phyloP scores from a whole-genome alignment of 225 moss, liverwort and hornwort species.

The Straminergon stramineum region DNA sequence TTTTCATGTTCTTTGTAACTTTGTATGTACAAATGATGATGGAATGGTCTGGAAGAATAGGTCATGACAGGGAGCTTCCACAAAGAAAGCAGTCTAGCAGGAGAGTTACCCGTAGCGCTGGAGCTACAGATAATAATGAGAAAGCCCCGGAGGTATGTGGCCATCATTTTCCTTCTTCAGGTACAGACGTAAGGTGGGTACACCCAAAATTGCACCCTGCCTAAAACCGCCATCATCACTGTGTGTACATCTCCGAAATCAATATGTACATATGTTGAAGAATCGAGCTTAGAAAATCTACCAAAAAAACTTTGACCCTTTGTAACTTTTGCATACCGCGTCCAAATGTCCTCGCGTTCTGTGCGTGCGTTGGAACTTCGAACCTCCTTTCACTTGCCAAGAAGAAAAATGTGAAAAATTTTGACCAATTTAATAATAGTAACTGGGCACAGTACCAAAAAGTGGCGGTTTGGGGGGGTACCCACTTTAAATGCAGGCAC shows the following conservation, averaged over 20 bases:
- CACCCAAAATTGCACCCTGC: neutral
- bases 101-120: neutral
- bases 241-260: neutral
- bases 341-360: neutral
- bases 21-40: neutral
- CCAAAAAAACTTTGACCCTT: neutral
- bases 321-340: neutral
- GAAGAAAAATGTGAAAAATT: neutral
- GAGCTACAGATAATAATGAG: neutral
- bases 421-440: neutral
- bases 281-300: neutral
- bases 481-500: neutral
- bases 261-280: neutral
- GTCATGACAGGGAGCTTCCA: neutral
- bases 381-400: neutral
- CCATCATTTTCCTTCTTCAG: neutral
- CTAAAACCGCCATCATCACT: neutral
- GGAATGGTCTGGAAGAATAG: neutral
- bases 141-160: neutral
- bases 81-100: neutral
- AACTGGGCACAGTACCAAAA: neutral
- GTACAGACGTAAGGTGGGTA: neutral
- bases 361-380: neutral
- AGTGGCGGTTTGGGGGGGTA: neutral
- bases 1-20: neutral